Base-by-base conservation (phyloP, 192 early-diverging fungal species). In the Gryganskiella cystojenkinii region DNA sequence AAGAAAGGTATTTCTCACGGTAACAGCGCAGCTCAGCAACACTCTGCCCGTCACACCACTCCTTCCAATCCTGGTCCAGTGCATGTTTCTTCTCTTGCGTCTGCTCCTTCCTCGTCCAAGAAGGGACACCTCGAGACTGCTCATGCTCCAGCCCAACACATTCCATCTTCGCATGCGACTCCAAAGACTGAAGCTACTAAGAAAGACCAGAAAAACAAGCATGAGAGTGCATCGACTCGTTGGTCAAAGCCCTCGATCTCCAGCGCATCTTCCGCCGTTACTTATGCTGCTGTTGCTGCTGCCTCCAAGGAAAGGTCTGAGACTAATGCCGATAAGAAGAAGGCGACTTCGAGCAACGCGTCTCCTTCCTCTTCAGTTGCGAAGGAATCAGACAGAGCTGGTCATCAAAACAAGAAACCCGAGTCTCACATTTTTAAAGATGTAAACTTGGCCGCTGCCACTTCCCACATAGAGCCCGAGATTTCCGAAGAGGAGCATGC, bases 181-280 rank as follows among this genome's bases (percentile, higher is more conserved):
- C 4, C 52, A 4, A 4, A 14, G 15, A 30, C 28, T 33, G 30
- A 25, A 33, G 15, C 45, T 11, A 31, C 53, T 6, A 34, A 59
- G 15, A 28, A n/a, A 17, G 57, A 44, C 15, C 9, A 28, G 3
- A 44, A 4, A 20, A 58, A 58, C 11, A 11, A 58, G 1, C 33
- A 7, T 2, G 37, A 58, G 8, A 24, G 56, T 37, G 3, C 20
- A 31, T 19, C 28, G 52, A 33, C 52, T 25, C 52, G 58, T 20
- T 19, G 35, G 15, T 54, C 34, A 13, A 58, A 55, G 56, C 9
- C 10, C 33, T 28, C 60, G 40, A 11, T 62, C 46, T 45, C 60
- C 2, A n/a, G 28, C 0, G 19, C 35, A 5, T 20, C 28, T n/a
- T n/a, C n/a, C n/a, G n/a, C n/a, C n/a, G n/a, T n/a, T n/a, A n/a